Conservation (phyloP, 176 grass and related monocot genomes). For the Olyra latifolia region DNA sequence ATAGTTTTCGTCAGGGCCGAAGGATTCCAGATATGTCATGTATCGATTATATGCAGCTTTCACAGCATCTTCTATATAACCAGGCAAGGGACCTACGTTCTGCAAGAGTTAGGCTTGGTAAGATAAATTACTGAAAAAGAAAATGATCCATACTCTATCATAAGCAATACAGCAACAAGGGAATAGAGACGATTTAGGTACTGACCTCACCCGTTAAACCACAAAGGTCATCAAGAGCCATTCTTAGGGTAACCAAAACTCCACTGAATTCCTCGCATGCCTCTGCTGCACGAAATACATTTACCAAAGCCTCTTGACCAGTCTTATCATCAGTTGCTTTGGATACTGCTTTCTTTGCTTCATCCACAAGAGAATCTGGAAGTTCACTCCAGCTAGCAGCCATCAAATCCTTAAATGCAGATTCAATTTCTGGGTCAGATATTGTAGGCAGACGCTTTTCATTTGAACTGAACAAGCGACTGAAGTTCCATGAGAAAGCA, state of each 20-base stretch:
- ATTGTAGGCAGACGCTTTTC: constrained; percentile 61
- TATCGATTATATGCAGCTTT: constrained; percentile 80
- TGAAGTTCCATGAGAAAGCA: constrained; percentile 46
- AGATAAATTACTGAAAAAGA: constrained; percentile 25
- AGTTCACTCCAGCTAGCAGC: constrained; percentile 84
- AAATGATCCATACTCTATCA: not conserved
- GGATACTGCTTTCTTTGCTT: constrained; percentile 71
- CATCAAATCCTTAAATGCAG: constrained; percentile 89
- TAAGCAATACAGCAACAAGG: constrained; percentile 1
- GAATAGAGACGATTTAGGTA: constrained; percentile 24
- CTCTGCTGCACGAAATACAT: constrained; percentile 79
- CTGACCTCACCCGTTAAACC: constrained; percentile 82
- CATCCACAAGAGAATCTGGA: constrained; percentile 56
- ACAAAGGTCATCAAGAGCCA: constrained; percentile 89
- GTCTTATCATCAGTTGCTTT: constrained; percentile 64
- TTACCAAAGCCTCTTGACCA: constrained; percentile 70
- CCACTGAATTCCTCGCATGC: constrained; percentile 88
- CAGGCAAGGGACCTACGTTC: constrained; percentile 80
- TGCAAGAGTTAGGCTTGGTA: constrained; percentile 40
- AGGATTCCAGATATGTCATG: constrained; percentile 80
- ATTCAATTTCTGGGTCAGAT: constrained; percentile 74
- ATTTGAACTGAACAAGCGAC: constrained; percentile 63
- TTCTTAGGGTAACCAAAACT: constrained; percentile 69
- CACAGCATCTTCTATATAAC: constrained; percentile 86
- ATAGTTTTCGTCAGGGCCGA: constrained; percentile 67